Evolutionary conservation across 1,139 yeast species (phyloP), one percentile per base, ranked within the genome.

Genomic region (Candida pseudoviswanathii): DNA sequence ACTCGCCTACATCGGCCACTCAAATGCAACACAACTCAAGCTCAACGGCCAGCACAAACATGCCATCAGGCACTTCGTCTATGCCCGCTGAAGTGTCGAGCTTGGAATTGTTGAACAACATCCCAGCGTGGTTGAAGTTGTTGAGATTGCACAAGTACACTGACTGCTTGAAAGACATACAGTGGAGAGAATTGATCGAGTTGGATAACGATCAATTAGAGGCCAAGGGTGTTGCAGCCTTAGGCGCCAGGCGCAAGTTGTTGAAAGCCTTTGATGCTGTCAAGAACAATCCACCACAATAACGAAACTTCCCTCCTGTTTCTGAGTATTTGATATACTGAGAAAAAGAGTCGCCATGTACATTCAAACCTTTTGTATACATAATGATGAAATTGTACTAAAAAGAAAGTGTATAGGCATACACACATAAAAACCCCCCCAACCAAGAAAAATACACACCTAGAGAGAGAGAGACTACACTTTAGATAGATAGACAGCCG

Each of bases 211-310:
- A 70, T 2, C 81, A 83, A 50, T 76, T 95, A 60, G 92, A 86
- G 58, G 77, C 77, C 3, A 78, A 84, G 52, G 99, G 99, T 4
- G 97, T 94, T 43, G 81, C 84, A 56, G 98, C 99, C 0, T 78
- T 94, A 56, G 99, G 99, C 5, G 99, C 99, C 0, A 78, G 99
- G 56, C 81, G 97, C 53, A 94, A 94, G 68, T 78, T 94, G 64
- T 72, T 94, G 60, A 94, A 95, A 71, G 96, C 96, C 37, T 94
- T 94, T 72, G 90, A 85, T 54, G 86, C 85, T 50, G 96, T 92
- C 43, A 82, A 80, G 60, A 59, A 55, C 40, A 56, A 49, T 50
- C 39, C 33, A 33, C 48, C 51, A 37, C 37, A 36, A 29, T 39
- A 43, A 33, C 10, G 4, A n/a, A 7, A 45, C 11, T 8, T 22